Conservation (phyloP, 371 early-diverging fungal species). For the Fennellomyces sp. region DNA sequence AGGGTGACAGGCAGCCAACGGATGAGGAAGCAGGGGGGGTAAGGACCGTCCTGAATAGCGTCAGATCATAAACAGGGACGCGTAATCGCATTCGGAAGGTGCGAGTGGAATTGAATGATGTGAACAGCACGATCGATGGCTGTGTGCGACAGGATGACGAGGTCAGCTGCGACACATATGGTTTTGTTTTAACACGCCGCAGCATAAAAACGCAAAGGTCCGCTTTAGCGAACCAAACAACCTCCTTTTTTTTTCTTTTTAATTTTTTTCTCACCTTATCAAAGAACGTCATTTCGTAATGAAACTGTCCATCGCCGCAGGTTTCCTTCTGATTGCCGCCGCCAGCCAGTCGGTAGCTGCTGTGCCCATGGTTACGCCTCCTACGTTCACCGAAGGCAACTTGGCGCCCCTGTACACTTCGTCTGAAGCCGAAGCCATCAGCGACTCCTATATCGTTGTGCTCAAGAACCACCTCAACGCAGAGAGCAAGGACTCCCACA, state of each 20-base stretch:
- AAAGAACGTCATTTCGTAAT: background rate
- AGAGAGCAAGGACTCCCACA: conserved; percentile 26
- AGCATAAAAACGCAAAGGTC: background rate
- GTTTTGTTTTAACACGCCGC: background rate
- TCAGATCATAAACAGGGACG: no score
- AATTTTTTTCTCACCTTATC: background rate
- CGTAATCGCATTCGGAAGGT: no score
- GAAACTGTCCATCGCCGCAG: conserved; percentile 11
- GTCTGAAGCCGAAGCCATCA: conserved; percentile 65
- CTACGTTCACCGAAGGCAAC: conserved; percentile 30
- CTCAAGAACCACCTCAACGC: conserved; percentile 64
- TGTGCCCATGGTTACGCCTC: conserved; percentile 32
- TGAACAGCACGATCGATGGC: no score
- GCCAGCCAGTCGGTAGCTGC: conserved; percentile 27
- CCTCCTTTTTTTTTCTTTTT: conserved; percentile 1
- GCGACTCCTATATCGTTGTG: conserved; percentile 85
- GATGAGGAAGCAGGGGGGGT: no score
- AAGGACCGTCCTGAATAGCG: no score
- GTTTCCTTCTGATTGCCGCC: conserved; percentile 22
- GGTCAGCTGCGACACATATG: no score
- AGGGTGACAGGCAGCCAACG: no score
- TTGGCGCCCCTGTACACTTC: conserved; percentile 71
- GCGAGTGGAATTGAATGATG: no score
- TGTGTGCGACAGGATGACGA: no score
- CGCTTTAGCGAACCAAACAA: background rate